Base-by-base conservation (phyloP, 2,329 filamentous ascomycete genomes). In the Trichoderma koningiopsis region DNA sequence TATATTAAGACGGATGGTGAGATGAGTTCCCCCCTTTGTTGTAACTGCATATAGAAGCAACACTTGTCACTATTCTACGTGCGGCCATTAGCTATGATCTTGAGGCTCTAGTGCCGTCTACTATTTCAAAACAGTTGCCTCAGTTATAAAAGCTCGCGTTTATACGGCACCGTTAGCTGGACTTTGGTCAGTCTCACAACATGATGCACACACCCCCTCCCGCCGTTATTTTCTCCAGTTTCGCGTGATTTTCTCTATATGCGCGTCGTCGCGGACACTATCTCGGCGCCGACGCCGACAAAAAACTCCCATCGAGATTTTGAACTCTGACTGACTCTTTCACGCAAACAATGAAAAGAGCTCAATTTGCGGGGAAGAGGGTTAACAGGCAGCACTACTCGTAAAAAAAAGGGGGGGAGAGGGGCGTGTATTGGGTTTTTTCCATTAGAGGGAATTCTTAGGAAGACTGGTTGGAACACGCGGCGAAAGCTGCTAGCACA, bases 391-490 rank as follows among this genome's bases (percentile, higher is more conserved):
- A 43, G 40, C 40, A 43, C 19, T 43, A 43, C 19, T 43, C 40
- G 40, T 43, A 16, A 40, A 16, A 16, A 40, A 40, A 6, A 4
- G 37, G 37, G 37, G n/a, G 7, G 6, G 16, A n/a, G 10, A 33
- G 29, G 60, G 29, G 60, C 13, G 58, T 61, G 40, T 43, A 43
- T 22, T 29, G 40, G 7, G 16, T 4, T 19, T 27, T 40, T 49
- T 61, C 61, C 61, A 11, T 40, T 43, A 55, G 61, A 64, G 61
- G 61, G 33, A 64, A 64, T 64, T 64, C 61, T 24, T 43, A 40
- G 33, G 61, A 64, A 64, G 61, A 49, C 33, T 6, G 61, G 31
- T 55, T 55, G 29, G 49, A 55, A 52, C 49, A 43, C 31, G 33
- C 60, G 60, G 49, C 49, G 49, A 31, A 47, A 47, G 10, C 16